phyloP scores from a whole-genome alignment of 2,329 filamentous ascomycete genomes.

The Colletotrichum acutatum region DNA sequence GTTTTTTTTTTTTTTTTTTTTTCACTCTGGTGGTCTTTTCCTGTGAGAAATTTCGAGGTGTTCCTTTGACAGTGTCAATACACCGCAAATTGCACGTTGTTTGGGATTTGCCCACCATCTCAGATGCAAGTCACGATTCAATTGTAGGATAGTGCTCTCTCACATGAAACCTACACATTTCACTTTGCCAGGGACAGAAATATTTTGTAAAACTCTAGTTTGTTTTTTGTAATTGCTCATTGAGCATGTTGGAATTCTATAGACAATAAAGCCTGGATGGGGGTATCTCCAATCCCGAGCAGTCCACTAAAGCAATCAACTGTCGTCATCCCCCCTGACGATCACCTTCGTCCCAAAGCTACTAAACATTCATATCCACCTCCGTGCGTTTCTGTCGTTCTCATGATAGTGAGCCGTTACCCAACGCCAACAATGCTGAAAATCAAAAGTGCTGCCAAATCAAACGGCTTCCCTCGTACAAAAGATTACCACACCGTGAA shows the following conservation, averaged over 20 bases:
- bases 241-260: slow-evolving; percentile 30
- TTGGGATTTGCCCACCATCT: not conserved
- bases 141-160: not conserved
- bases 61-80: slow-evolving; percentile 28
- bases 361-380: slow-evolving; percentile 24
- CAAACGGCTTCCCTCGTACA: slow-evolving; percentile 2
- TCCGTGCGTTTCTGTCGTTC: slow-evolving; percentile 25
- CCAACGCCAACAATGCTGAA: slow-evolving; percentile 34
- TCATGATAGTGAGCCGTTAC: slow-evolving; percentile 26
- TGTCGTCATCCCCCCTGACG: not conserved
- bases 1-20: too few species aligned
- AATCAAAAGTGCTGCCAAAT: slow-evolving; percentile 18
- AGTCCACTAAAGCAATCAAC: slow-evolving; percentile 5
- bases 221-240: slow-evolving; percentile 20
- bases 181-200: not conserved
- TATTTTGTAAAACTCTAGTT: slow-evolving; percentile 1
- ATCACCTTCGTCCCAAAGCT: slow-evolving; percentile 16
- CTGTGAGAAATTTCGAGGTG: slow-evolving; percentile 23
- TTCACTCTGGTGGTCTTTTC: slow-evolving; percentile 7
- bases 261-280: slow-evolving; percentile 25
- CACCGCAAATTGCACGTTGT: not conserved
- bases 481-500: not conserved
- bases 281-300: slow-evolving; percentile 32
- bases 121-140: slow-evolving; percentile 13
- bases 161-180: slow-evolving; percentile 18